Evolutionary conservation across 1,284 basidiomycete genomes (phyloP), one percentile per base, ranked within the genome.

Genomic region (Ustilago lituana): DNA sequence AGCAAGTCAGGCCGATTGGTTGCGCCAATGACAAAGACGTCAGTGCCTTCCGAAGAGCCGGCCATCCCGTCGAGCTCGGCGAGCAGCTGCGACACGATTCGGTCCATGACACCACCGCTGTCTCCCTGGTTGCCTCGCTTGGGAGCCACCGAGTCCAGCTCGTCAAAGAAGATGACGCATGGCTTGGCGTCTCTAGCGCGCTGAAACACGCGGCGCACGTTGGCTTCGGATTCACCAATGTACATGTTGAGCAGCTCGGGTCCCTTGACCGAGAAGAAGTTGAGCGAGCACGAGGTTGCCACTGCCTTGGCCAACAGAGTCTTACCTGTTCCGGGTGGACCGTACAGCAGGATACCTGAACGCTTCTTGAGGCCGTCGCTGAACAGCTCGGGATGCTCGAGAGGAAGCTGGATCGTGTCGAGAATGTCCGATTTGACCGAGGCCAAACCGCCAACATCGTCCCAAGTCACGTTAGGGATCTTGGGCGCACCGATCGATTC

Each of bases 381-480:
- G 83, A 99, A 99, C 1, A 99, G 84, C 76, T 98, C 94, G 2
- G 96, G 95, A 79, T 93, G 89, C 60, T 97, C 92, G 23, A 99
- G 85, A 0, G 96, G 96, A 4, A 99, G 85, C 81, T 98, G 94
- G 43, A 98, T 92, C 15, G 95, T 99, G 77, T 99, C 95, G 70
- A 98, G 85, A 56, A 99, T 98, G 75, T 98, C 95, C 38, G 88
- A 83, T 83, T 98, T 98, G 58, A 98, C 93, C 63, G 86, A 85
- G 1, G 89, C 89, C 17, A 99, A 85, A 7, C 96, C 96, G 36
- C 96, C 96, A 14, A 99, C 91, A 80, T 98, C 96, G 83, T 98
- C 93, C 96, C 96, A 99, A 0, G 91, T 88, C 0, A 99, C 94
- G 65, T 88, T 92, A 1, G 96, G 96, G 48, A 99, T 98, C 77